These are phyloP conservation scores for Calendula officinalis DNA, from an alignment of 129 eudicot species.

Conservation along the genomic window DNA sequence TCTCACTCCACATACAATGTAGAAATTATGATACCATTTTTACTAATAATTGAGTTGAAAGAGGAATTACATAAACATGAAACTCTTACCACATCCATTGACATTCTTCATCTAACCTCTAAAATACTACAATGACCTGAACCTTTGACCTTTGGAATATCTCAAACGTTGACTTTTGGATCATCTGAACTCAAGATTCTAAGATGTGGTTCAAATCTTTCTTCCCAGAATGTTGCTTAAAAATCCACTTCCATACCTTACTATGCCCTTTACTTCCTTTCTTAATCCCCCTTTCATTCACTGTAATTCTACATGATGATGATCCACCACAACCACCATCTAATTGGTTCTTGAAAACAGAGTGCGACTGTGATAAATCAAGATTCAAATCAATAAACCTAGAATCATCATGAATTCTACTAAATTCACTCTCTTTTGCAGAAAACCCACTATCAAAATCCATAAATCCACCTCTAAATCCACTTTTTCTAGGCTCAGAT, in stretches of 20 bases:
- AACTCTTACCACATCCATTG: too few species aligned
- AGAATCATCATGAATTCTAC: constrained; percentile 22
- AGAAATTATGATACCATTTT: too few species aligned
- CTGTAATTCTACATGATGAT: constrained; percentile 51
- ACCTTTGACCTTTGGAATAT: constrained; percentile 2
- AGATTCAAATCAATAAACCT: constrained; percentile 70
- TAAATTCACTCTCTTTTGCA: too few species aligned
- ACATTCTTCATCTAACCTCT: constrained; percentile 16
- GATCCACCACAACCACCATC: constrained; percentile 11
- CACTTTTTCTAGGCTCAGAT: too few species aligned
- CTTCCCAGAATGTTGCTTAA: constrained; percentile 48
- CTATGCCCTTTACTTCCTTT: constrained; percentile 52
- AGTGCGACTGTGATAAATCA: constrained; percentile 44
- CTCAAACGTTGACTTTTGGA: constrained; percentile 14
- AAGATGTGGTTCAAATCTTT: constrained; percentile 41
- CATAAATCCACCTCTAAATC: too few species aligned
- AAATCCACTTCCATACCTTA: constrained; percentile 31
- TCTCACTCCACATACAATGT: constrained; percentile 9
- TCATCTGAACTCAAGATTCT: constrained; percentile 31
- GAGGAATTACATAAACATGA: too few species aligned
- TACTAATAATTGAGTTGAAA: too few species aligned
- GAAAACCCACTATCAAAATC: too few species aligned
- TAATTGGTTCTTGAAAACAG: constrained; percentile 32
- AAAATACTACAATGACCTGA: constrained; percentile 9
- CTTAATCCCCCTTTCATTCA: constrained; percentile 9